phyloP scores from a whole-genome alignment of 2,329 filamentous ascomycete species.

The Beauveria asiatica region DNA sequence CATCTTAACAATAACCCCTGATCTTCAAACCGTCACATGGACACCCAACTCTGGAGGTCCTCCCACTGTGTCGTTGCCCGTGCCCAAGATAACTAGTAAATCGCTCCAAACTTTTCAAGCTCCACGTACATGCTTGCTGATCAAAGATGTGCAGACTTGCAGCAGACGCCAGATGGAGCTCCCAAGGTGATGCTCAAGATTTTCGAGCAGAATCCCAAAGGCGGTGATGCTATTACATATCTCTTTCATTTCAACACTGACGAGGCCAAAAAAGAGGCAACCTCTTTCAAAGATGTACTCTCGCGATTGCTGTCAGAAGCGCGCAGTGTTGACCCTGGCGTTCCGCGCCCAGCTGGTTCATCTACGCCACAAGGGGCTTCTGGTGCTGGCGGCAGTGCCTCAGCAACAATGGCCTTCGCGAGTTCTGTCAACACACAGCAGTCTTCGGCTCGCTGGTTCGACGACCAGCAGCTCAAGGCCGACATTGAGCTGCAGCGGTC shows the following conservation, averaged over 20 bases:
- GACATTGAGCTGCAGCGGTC: constrained; percentile 83
- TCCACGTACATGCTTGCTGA: background rate
- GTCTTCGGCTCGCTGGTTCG: constrained; percentile 60
- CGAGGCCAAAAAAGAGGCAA: constrained; percentile 74
- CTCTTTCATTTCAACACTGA: constrained; percentile 84
- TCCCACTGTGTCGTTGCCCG: constrained; percentile 58
- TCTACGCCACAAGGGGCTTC: constrained; percentile 20
- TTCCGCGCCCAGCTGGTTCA: constrained; percentile 37
- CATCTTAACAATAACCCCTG: constrained; percentile 63
- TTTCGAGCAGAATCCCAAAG: constrained; percentile 59
- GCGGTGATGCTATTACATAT: constrained; percentile 57
- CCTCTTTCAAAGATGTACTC: constrained; percentile 73
- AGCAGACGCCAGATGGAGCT: constrained; percentile 83
- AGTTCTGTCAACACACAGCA: constrained; percentile 52
- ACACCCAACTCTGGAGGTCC: constrained; percentile 58
- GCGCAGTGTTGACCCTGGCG: constrained; percentile 47
- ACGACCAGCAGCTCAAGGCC: constrained; percentile 66
- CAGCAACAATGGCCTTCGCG: constrained; percentile 70
- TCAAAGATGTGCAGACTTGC: constrained; percentile 57
- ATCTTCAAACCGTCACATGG: constrained; percentile 73
- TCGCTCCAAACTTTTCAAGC: background rate
- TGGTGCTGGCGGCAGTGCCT: constrained; percentile 34
- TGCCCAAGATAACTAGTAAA: constrained; percentile 77
- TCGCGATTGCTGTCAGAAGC: constrained; percentile 65
- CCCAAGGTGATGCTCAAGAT: constrained; percentile 93